phyloP scores from a whole-genome alignment of 1,284 basidiomycete species.

The Naganishia sp. region DNA sequence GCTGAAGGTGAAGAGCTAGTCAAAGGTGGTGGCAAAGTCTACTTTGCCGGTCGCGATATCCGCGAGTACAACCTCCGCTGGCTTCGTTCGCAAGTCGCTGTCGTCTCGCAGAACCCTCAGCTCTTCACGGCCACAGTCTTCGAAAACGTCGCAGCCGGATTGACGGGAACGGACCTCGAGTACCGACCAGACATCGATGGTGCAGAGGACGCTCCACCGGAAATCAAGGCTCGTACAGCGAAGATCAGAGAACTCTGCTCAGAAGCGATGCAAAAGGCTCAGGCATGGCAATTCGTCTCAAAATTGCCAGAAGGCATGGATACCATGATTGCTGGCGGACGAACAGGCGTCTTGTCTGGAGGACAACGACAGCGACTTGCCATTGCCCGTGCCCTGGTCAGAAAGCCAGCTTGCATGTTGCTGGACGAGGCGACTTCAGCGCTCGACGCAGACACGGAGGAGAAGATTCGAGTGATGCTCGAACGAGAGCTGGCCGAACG shows the following conservation, averaged over 20 bases:
- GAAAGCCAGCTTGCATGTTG: slow-evolving; percentile 88
- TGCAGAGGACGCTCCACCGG: slow-evolving; percentile 4
- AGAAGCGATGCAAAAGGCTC: slow-evolving; percentile 84
- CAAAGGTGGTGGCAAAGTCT: slow-evolving; percentile 19
- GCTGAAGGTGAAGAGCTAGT: neutral
- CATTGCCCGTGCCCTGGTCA: slow-evolving; percentile 88
- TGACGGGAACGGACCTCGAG: slow-evolving; percentile 69
- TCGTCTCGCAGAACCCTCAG: slow-evolving; percentile 37
- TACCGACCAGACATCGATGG: slow-evolving; percentile 32
- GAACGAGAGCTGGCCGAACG: slow-evolving; percentile 75
- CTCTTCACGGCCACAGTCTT: slow-evolving; percentile 73
- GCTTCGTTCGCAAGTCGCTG: slow-evolving; percentile 83
- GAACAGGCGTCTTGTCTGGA: slow-evolving; percentile 64
- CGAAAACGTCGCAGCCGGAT: slow-evolving; percentile 85
- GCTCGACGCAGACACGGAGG: slow-evolving; percentile 79
- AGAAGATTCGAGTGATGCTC: slow-evolving; percentile 89
- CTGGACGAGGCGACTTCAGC: slow-evolving; percentile 64
- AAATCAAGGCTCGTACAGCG: slow-evolving; percentile 68
- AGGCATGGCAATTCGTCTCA: slow-evolving; percentile 86
- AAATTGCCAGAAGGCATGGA: slow-evolving; percentile 74
- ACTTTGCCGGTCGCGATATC: slow-evolving; percentile 77
- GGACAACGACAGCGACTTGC: slow-evolving; percentile 97
- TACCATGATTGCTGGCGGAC: slow-evolving; percentile 29
- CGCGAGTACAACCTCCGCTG: slow-evolving; percentile 80
- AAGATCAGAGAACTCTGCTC: slow-evolving; percentile 67